Evolutionary conservation across 371 early-diverging fungal species (phyloP), one percentile per base, ranked within the genome.

Genomic region (Rhizopus sp.): DNA sequence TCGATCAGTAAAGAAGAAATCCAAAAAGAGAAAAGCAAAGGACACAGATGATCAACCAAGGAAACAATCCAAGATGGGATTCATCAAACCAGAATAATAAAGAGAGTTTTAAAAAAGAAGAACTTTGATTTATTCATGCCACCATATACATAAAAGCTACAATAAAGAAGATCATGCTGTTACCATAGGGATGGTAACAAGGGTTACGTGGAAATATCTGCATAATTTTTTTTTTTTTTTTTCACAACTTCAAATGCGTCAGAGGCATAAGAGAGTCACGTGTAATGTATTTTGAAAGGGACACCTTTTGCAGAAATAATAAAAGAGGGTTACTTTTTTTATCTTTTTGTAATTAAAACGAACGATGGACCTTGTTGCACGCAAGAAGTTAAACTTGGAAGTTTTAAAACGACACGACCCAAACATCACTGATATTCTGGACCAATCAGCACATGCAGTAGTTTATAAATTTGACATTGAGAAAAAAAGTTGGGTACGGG

Each of bases 351-450:
- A 6, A 32, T 42, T 23, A 42, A 12, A 44, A 48, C 15, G 49
- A 7, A 60, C 32, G 13, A 88, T 88, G 88, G 85, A 88, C 56
- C 71, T 68, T 55, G 65, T 70, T 44, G 83, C 82, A 56, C 79
- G 85, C 52, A 78, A 79, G 63, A 81, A 81, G 23, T 75, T 87
- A 41, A 92, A 92, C 68, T 75, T 91, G 49, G 80, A 73, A 40
- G 91, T 90, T 17, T 71, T 92, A 13, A 79, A 80, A 60, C 81
- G 89, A 29, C 88, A 91, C 59, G 93, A 92, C 62, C 67, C 84
- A 6, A 66, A 70, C 38, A 88, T 89, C 41, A 63, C 74, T 33
- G 82, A 80, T 53, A 88, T 92, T 48, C 59, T 88, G 50, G 90
- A 91, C 67, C 82, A 79, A 34, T 84, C 90, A 9, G 80, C 85